Evolutionary conservation across 192 early-diverging fungal genomes (phyloP).

Genomic region (Phlyctochytrium bullatum): DNA sequence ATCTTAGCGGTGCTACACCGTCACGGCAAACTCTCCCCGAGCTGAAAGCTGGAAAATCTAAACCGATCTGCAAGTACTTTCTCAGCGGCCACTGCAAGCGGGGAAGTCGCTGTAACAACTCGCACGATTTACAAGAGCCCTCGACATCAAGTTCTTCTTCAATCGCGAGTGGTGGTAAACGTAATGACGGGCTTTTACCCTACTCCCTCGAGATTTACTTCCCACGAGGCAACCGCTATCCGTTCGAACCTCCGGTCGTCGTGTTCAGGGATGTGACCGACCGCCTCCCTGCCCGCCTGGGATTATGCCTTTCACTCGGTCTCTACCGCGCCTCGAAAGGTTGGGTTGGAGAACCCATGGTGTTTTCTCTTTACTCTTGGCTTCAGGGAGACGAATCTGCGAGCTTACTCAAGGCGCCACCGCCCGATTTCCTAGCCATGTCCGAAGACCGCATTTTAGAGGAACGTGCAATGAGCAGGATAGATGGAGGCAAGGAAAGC

Average conservation of each 20-base stretch:
- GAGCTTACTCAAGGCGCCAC: conserved; percentile 16
- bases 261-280: conserved; percentile 20
- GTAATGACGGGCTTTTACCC: conserved; percentile 6
- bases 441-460: conserved; percentile 4
- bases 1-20: too few species aligned
- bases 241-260: conserved; percentile 32
- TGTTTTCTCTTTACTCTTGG: conserved; percentile 18
- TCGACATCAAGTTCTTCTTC: background rate
- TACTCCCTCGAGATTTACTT: conserved; percentile 34
- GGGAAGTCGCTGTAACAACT: background rate
- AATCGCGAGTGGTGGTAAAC: conserved; percentile 3
- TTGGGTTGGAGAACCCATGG: conserved; percentile 26
- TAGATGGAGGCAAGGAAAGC: background rate
- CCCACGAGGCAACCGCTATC: conserved; percentile 22
- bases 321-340: conserved; percentile 13
- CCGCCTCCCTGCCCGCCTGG: conserved; percentile 9
- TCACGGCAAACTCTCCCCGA: too few species aligned
- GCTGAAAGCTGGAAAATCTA: conserved; percentile 14
- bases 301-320: background rate
- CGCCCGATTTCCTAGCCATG: conserved; percentile 5
- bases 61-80: conserved; percentile 44
- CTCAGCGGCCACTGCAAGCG: background rate
- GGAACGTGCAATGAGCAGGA: background rate
- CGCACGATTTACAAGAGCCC: conserved; percentile 5
- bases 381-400: conserved; percentile 19